Conservation (phyloP, 2,329 filamentous ascomycete genomes). For the Aspergillus puulaauensis region DNA sequence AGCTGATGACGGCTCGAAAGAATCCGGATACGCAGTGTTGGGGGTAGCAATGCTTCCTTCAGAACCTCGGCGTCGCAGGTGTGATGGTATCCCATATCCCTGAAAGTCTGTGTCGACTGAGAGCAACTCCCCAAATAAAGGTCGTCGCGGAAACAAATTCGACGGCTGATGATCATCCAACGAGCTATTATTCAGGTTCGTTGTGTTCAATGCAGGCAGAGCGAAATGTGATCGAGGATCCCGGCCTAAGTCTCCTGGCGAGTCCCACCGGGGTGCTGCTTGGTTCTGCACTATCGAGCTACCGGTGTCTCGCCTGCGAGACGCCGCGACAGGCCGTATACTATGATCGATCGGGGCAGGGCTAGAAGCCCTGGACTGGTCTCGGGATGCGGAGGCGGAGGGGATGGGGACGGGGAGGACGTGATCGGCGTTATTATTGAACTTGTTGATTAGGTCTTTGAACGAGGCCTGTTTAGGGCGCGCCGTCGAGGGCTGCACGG, state of each 20-base stretch:
- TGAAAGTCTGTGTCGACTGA: conserved; percentile 57
- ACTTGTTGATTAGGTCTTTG: conserved; percentile 75
- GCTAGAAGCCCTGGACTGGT: conserved; percentile 35
- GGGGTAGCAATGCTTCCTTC: conserved; percentile 66
- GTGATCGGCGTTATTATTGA: conserved; percentile 63
- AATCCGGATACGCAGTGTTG: conserved; percentile 44
- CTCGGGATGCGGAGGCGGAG: conserved; percentile 31
- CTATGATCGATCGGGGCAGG: conserved; percentile 20
- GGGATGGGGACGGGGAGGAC: conserved; percentile 42
- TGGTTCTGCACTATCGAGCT: conserved; percentile 17
- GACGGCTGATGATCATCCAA: conserved; percentile 11
- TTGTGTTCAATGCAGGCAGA: conserved; percentile 6
- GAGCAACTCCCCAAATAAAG: conserved; percentile 74
- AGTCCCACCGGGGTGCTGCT: conserved; percentile 18
- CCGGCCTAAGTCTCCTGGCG: conserved; percentile 12
- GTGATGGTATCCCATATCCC: conserved; percentile 58
- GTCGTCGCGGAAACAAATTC: conserved; percentile 47
- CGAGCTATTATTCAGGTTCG: conserved; percentile 4
- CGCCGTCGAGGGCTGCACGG: conserved; percentile 15
- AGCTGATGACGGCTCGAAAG: conserved; percentile 41
- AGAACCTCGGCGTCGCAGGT: conserved; percentile 62
- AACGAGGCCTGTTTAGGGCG: conserved; percentile 64
- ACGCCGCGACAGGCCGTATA: conserved; percentile 30
- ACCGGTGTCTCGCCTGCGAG: conserved; percentile 22
- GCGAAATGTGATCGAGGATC: conserved; percentile 4